Percentiles rank a stretch among this genome's conserved stretches.
Conservation (phyloP, 192 early-diverging fungal genomes). For the Backusella tarrabulga region DNA sequence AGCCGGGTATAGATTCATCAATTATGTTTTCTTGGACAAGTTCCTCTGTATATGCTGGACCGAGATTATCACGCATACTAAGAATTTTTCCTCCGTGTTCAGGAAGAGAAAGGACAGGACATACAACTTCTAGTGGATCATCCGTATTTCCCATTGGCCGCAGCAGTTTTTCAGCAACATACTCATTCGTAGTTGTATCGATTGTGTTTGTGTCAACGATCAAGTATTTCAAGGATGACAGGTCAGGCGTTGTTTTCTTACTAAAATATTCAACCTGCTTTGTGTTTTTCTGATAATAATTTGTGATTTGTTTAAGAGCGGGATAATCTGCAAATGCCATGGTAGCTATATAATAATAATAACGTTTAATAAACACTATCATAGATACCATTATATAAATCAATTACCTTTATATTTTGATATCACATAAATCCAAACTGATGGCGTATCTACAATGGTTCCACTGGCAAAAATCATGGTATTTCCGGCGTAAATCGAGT, state of each 20-base stretch:
- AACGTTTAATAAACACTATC: neutral
- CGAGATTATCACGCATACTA: conserved; percentile 66
- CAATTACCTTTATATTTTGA: conserved; percentile 63
- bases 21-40: conserved; percentile 10
- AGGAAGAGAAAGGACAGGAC: conserved; percentile 63
- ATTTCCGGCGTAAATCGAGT: conserved; percentile 71
- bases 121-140: conserved; percentile 52
- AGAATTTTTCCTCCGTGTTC: conserved; percentile 78
- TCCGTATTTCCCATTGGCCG: conserved; percentile 40
- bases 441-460: conserved; percentile 58
- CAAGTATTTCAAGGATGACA: conserved; percentile 59
- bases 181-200: conserved; percentile 55
- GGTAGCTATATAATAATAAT: conserved; percentile 41
- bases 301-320: conserved; percentile 58
- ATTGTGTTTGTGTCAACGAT: conserved; percentile 67
- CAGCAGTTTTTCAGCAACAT: conserved; percentile 45
- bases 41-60: conserved; percentile 34
- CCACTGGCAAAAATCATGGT: conserved; percentile 66
- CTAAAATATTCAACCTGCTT: conserved; percentile 47
- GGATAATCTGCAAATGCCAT: conserved; percentile 71
- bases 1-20: conserved; percentile 4
- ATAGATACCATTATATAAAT: neutral
- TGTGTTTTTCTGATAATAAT: conserved; percentile 53
- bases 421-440: conserved; percentile 68
- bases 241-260: conserved; percentile 55